phyloP scores from a whole-genome alignment of 2,329 filamentous ascomycete genomes.

The Elsinoe australis region DNA sequence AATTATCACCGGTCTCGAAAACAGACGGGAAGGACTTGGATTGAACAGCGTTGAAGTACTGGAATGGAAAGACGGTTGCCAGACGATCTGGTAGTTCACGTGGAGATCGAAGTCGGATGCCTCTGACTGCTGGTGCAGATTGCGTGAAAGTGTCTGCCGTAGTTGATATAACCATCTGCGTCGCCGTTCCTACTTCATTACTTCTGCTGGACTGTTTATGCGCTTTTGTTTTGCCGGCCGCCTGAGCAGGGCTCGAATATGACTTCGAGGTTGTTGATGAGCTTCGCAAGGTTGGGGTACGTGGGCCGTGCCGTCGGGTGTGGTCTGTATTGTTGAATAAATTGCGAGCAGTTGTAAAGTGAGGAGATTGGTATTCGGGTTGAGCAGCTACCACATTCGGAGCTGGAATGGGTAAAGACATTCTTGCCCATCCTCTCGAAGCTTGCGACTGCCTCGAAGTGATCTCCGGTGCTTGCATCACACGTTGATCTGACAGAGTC shows the following conservation, averaged over 20 bases:
- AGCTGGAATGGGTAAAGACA: conserved; percentile 32
- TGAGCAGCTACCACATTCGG: not conserved
- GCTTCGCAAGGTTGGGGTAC: not conserved
- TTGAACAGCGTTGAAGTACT: conserved; percentile 73
- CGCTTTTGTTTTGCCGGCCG: not conserved
- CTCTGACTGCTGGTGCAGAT: conserved; percentile 45
- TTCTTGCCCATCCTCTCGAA: conserved; percentile 29
- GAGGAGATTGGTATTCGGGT: not conserved
- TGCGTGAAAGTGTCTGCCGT: not conserved
- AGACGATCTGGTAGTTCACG: conserved; percentile 61
- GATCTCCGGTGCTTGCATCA: conserved; percentile 29
- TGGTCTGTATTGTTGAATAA: not conserved
- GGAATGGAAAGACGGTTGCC: conserved; percentile 62
- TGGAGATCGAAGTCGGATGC: conserved; percentile 53
- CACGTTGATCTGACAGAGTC: conserved; percentile 29
- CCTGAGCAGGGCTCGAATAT: not conserved
- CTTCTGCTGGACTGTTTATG: too few relatives aligned
- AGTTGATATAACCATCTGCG: not conserved
- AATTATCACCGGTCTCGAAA: conserved; percentile 63
- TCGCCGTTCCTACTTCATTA: too few relatives aligned
- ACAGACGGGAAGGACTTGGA: conserved; percentile 66
- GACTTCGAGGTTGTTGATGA: not conserved
- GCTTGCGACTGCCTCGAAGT: conserved; percentile 32
- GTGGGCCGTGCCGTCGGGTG: not conserved
- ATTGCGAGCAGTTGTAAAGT: not conserved